Conservation (phyloP, 208 protist species). For the Trypanosoma conorhini region DNA sequence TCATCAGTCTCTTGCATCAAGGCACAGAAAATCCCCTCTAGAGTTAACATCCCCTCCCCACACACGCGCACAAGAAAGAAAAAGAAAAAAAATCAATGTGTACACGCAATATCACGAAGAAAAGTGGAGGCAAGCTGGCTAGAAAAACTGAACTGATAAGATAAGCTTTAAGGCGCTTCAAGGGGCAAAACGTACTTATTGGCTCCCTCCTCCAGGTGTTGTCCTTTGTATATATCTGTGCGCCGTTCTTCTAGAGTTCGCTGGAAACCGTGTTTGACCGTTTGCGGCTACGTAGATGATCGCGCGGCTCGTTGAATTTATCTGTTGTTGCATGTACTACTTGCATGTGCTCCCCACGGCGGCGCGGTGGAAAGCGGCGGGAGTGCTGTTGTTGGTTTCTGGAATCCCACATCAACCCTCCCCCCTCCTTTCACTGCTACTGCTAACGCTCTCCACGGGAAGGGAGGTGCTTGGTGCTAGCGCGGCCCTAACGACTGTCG, state of each 20-base stretch:
- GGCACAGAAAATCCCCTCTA: neutral
- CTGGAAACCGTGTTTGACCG: neutral
- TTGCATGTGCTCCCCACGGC: neutral
- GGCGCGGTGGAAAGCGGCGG: neutral
- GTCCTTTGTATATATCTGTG: constrained; percentile 18
- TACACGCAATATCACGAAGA: no score
- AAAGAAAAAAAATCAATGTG: neutral
- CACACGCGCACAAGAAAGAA: neutral
- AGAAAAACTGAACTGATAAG: constrained; percentile 11
- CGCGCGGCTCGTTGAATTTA: neutral
- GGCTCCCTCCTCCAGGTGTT: constrained; percentile 16
- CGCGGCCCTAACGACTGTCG: neutral
- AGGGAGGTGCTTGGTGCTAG: neutral
- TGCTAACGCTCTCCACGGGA: neutral
- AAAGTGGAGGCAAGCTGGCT: constrained; percentile 1
- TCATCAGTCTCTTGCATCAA: constrained; percentile 66
- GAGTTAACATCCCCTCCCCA: neutral
- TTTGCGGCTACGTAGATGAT: neutral
- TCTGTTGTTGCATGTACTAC: neutral
- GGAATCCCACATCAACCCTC: neutral
- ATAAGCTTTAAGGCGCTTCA: neutral
- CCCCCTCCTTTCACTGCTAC: no score
- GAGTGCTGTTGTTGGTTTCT: neutral
- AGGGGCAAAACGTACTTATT: neutral
- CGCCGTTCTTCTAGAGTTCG: neutral